These are phyloP conservation scores for Melastoma candidum DNA, from an alignment of 441 rosid species.

Conservation along the genomic window DNA sequence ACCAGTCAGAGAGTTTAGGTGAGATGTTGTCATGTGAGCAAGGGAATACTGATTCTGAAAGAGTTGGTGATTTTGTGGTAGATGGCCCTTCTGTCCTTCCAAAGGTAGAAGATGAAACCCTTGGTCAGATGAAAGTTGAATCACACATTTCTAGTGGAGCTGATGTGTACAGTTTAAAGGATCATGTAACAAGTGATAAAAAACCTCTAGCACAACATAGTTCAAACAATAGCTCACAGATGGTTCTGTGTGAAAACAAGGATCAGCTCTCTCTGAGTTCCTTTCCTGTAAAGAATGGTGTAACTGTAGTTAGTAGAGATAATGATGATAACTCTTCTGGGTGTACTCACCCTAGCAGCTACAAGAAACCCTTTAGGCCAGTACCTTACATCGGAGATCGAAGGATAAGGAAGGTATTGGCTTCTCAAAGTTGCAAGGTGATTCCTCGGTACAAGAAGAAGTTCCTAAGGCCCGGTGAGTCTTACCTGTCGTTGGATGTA, in stretches of 20 bases:
- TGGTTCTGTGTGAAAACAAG: conserved; percentile 25
- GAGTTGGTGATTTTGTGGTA: conserved; percentile 24
- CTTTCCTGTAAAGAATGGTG: conserved; percentile 37
- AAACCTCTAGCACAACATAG: conserved; percentile 47
- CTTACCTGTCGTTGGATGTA: too few species aligned
- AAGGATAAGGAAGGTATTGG: conserved; percentile 89
- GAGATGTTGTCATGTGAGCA: conserved; percentile 31
- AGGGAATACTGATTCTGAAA: conserved; percentile 33
- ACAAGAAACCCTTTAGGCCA: conserved; percentile 42
- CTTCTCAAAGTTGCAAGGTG: conserved; percentile 79
- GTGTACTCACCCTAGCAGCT: conserved; percentile 60
- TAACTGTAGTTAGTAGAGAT: conserved; percentile 83
- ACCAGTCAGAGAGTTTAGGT: conserved; percentile 26
- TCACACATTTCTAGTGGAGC: conserved; percentile 18
- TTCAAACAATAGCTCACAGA: conserved; percentile 48
- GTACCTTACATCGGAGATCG: conserved; percentile 45
- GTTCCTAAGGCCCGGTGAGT: conserved; percentile 32
- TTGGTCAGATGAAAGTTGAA: conserved; percentile 23
- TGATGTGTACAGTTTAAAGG: conserved; percentile 30
- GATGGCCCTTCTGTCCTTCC: conserved; percentile 21
- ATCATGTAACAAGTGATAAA: conserved; percentile 45
- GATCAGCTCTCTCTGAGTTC: conserved; percentile 27
- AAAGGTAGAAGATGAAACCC: conserved; percentile 31
- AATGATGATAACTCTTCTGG: conserved; percentile 94
- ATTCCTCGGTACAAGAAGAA: conserved; percentile 40